Conservation (phyloP, 495 filamentous ascomycete species). For the Staphylotrichum longicolle region DNA sequence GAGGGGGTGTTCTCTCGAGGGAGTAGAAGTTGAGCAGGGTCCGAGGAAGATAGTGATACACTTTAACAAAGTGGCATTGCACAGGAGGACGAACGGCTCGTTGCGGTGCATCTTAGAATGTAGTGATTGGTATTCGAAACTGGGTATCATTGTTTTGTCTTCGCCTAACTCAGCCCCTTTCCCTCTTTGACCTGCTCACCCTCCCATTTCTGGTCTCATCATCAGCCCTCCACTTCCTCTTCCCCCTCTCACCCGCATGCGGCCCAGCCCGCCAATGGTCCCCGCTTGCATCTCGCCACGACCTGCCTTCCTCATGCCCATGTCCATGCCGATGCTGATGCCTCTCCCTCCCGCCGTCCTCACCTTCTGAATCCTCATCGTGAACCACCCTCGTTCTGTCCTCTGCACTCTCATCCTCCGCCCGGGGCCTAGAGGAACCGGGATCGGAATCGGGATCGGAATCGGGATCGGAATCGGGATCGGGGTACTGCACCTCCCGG, state of each 20-base stretch:
- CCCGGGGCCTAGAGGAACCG: not conserved
- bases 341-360: not conserved
- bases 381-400: not conserved
- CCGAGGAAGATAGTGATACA: no score
- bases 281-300: slow-evolving; percentile 17
- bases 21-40: no score
- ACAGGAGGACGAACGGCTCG: no score
- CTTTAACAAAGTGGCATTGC: no score
- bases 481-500: slow-evolving; percentile 69
- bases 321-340: not conserved
- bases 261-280: slow-evolving; percentile 26
- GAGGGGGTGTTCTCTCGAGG: no score
- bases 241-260: not conserved
- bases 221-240: slow-evolving; percentile 6
- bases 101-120: no score
- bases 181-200: not conserved
- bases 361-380: no score
- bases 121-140: no score
- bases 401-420: not conserved
- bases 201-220: not conserved
- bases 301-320: not conserved
- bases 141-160: no score
- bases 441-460: not conserved
- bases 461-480: not conserved
- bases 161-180: not conserved